phyloP scores from a whole-genome alignment of 768 basidiomycete species.

The Inosperma sp. region DNA sequence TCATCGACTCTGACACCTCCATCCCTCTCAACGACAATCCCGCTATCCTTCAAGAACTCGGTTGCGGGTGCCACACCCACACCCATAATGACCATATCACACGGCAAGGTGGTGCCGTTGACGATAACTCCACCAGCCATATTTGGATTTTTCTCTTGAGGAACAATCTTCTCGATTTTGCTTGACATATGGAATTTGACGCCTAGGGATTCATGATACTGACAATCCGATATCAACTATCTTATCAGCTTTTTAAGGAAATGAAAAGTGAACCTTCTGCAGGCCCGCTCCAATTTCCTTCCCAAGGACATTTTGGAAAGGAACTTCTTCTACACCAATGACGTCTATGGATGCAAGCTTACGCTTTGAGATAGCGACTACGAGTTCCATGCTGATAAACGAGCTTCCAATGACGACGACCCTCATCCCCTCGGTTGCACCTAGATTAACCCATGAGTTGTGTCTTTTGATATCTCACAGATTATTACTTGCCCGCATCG shows the following conservation, averaged over 20 bases:
- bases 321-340: conserved; percentile 76
- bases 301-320: conserved; percentile 80
- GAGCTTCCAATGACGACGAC: conserved; percentile 83
- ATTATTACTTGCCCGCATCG: conserved; percentile 49
- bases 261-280: conserved; percentile 50
- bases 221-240: neutral
- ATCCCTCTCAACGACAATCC: conserved; percentile 65
- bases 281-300: conserved; percentile 73
- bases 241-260: neutral
- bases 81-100: conserved; percentile 80
- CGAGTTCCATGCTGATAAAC: conserved; percentile 93
- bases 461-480: neutral
- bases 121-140: conserved; percentile 64
- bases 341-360: conserved; percentile 80
- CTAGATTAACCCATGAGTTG: conserved; percentile 28
- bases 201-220: conserved; percentile 80
- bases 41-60: conserved; percentile 67
- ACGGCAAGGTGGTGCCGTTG: conserved; percentile 57
- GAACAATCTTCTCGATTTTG: conserved; percentile 62
- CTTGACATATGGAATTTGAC: conserved; percentile 79
- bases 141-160: conserved; percentile 47
- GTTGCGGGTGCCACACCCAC: conserved; percentile 86
- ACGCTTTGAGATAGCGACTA: conserved; percentile 64
- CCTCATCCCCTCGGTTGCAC: conserved; percentile 66
- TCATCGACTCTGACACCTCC: conserved; percentile 77